Base-by-base conservation (phyloP, 352 stramenopile species). In the Pythium phragmiticola region DNA sequence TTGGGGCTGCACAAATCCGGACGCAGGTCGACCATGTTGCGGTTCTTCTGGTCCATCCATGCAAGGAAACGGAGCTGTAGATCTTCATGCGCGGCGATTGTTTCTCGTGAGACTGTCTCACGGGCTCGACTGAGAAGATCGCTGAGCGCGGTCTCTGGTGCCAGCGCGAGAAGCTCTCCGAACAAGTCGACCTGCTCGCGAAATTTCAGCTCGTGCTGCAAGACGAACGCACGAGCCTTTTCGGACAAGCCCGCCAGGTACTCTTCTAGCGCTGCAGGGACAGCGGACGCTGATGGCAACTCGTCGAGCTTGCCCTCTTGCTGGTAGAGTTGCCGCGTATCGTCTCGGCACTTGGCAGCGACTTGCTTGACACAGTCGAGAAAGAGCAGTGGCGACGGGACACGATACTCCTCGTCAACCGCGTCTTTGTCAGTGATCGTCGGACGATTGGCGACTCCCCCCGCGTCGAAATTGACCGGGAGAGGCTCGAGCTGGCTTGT, bases 1-100 rank as follows among this genome's bases (percentile, higher is more conserved):
- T 97, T 94, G 12, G 78, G 77, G 13, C 80, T 92, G 57, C 84
- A 89, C 28, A 96, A 69, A 28, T 90, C 73, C 0, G 89, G 89
- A 19, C 85, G 75, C 16, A 97, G 60, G 37, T 84, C 71, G 28
- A 77, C 26, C 3, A 65, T 77, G 60, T 95, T 74, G 7, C 68
- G 60, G 7, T 72, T 68, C 52, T 89, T 90, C 21, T 73, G 57
- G 3, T 75, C 52, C 43, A 83, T 76, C 72, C 76, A 89, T 33
- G 56, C 57, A 2, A 70, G 28, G 19, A 77, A 80, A 33, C 82
- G 45, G 21, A 51, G 30, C 13, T 78, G 69, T 3, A 96, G 62
- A 2, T 26, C 47, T 9, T 67, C 58, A 6, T 34, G 34, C 3
- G 61, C 41, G 54, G 43, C 57, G 47, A 36, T 56, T 7, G 37